Evolutionary conservation across 2,329 filamentous ascomycete genomes (phyloP).

Genomic region (Didymella lethalis): DNA sequence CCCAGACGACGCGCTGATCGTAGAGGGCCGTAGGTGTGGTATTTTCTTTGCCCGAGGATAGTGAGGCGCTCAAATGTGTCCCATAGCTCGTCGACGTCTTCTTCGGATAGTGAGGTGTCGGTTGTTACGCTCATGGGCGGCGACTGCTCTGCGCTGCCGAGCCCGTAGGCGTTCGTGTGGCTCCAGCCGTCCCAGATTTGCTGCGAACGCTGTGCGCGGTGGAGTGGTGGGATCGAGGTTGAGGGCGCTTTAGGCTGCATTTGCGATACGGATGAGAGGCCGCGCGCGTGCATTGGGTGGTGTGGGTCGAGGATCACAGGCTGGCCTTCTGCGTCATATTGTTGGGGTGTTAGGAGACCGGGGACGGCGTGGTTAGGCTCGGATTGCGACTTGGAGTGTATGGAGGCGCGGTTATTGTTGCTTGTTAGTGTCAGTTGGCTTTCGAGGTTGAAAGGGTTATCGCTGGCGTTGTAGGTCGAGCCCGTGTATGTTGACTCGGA

Average conservation of each 20-base stretch:
- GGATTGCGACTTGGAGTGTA: slow-evolving; percentile 52
- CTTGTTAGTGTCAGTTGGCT: slow-evolving; percentile 52
- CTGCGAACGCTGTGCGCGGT: slow-evolving; percentile 40
- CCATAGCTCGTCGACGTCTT: slow-evolving; percentile 49
- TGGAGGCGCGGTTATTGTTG: slow-evolving; percentile 50
- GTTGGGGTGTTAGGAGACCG: slow-evolving; percentile 48
- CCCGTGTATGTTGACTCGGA: slow-evolving; percentile 48
- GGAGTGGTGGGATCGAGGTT: slow-evolving; percentile 30
- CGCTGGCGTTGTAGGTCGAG: slow-evolving; percentile 49
- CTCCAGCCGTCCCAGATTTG: slow-evolving; percentile 47
- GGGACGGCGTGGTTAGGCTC: slow-evolving; percentile 51
- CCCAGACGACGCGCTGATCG: slow-evolving; percentile 28
- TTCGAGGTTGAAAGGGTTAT: slow-evolving; percentile 60
- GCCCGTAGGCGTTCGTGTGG: slow-evolving; percentile 43
- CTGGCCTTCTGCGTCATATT: slow-evolving; percentile 47
- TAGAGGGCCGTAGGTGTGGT: slow-evolving; percentile 24
- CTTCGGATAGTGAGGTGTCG: slow-evolving; percentile 44
- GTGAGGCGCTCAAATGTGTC: slow-evolving; percentile 40
- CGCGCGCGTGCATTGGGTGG: slow-evolving; percentile 45
- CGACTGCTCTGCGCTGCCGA: slow-evolving; percentile 42
- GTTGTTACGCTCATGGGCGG: slow-evolving; percentile 44
- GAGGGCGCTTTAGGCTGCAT: slow-evolving; percentile 40
- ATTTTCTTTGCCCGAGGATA: slow-evolving; percentile 25
- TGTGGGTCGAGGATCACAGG: slow-evolving; percentile 41
- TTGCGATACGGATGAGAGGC: slow-evolving; percentile 47